phyloP scores from a whole-genome alignment of 352 stramenopile genomes.

The Phytopythium helicoides region DNA sequence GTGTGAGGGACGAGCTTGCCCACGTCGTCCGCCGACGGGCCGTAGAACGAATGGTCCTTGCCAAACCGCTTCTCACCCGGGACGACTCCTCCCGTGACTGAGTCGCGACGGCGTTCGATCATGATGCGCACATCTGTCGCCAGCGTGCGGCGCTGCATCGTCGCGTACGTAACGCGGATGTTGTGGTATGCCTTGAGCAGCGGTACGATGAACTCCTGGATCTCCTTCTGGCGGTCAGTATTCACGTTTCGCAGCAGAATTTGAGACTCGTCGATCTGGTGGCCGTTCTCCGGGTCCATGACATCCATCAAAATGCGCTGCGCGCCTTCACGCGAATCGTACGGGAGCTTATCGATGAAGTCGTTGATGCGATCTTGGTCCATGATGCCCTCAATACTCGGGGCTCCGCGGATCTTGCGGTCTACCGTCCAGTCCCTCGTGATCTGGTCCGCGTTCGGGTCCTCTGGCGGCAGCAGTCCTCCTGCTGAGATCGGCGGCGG shows the following conservation, averaged over 20 bases:
- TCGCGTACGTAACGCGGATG: slow-evolving; percentile 65
- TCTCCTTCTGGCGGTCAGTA: slow-evolving; percentile 48
- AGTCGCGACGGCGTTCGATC: slow-evolving; percentile 67
- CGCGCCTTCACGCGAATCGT: slow-evolving; percentile 59
- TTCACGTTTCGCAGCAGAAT: slow-evolving; percentile 63
- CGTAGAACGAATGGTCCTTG: slow-evolving; percentile 65
- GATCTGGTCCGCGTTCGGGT: slow-evolving; percentile 57
- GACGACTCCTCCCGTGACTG: slow-evolving; percentile 50
- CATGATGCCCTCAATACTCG: slow-evolving; percentile 33
- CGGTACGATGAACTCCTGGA: slow-evolving; percentile 61
- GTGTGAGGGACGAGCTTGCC: slow-evolving; percentile 71
- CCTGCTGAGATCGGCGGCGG: slow-evolving; percentile 66
- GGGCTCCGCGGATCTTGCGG: slow-evolving; percentile 45
- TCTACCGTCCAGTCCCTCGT: slow-evolving; percentile 70
- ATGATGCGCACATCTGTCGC: slow-evolving; percentile 78
- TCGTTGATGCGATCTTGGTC: slow-evolving; percentile 39
- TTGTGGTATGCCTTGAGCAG: slow-evolving; percentile 70
- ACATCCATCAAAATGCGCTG: slow-evolving; percentile 58
- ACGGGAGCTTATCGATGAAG: slow-evolving; percentile 66
- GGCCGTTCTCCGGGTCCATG: slow-evolving; percentile 39
- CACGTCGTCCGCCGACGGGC: slow-evolving; percentile 60
- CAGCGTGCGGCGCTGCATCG: slow-evolving; percentile 66
- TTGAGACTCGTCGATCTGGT: slow-evolving; percentile 56
- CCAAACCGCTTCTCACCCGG: slow-evolving; percentile 64
- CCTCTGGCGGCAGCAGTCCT: slow-evolving; percentile 40